Conservation (phyloP, 768 basidiomycete genomes). For the Suillus subluteus region DNA sequence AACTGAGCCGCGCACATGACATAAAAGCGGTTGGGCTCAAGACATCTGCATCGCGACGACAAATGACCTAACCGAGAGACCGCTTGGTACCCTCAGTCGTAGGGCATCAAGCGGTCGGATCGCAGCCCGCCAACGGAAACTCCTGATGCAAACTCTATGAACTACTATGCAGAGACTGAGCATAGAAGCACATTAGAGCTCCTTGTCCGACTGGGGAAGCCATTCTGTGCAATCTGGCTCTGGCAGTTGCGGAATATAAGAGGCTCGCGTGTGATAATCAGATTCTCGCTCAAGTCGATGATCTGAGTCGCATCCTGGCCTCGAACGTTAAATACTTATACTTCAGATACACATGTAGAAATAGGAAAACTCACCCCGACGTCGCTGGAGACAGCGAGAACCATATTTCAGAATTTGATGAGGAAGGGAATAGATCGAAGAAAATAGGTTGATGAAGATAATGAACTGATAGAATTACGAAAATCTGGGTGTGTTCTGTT, state of each 20-base stretch:
- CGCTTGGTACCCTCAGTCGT: neutral
- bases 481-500: neutral
- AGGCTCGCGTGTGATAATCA: neutral
- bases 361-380: neutral
- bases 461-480: neutral
- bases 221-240: neutral
- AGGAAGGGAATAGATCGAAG: neutral
- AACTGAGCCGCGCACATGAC: neutral
- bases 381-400: neutral
- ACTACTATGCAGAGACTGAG: neutral
- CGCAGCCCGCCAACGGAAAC: neutral
- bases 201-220: neutral
- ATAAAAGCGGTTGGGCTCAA: neutral
- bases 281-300: neutral
- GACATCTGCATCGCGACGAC: neutral
- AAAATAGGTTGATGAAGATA: neutral
- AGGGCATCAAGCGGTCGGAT: neutral
- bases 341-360: neutral
- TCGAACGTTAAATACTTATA: neutral
- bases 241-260: neutral
- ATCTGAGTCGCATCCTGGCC: neutral
- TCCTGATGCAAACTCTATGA: neutral
- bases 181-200: neutral
- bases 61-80: neutral
- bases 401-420: neutral